phyloP scores from a whole-genome alignment of 2,329 filamentous ascomycete species.

The Aureobasidium pullulans region DNA sequence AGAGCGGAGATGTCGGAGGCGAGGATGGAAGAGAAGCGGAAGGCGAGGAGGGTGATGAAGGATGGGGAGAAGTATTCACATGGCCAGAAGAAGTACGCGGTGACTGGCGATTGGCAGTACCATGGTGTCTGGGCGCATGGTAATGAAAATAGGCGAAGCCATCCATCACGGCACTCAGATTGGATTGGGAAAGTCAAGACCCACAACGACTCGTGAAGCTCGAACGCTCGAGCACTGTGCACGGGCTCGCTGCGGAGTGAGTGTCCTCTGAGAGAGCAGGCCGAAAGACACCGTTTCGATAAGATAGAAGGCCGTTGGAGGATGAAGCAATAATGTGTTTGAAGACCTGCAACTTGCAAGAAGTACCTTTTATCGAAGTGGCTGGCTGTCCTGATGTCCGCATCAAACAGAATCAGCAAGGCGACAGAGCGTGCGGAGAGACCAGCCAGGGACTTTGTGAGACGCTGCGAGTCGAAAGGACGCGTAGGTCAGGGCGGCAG shows the following conservation, averaged over 20 bases:
- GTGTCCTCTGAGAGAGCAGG: not conserved
- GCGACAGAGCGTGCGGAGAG: not conserved
- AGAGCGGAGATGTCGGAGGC: not conserved
- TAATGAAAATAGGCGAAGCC: constrained; percentile 8
- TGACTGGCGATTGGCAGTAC: not conserved
- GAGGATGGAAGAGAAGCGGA: not conserved
- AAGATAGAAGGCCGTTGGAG: constrained; percentile 4
- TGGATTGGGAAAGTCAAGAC: not conserved
- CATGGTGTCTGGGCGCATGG: constrained; percentile 7
- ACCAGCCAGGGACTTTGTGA: not conserved
- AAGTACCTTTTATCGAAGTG: not conserved
- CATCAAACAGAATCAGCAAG: not conserved
- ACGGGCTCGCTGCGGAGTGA: not conserved
- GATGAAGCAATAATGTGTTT: constrained; percentile 2
- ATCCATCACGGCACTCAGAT: constrained; percentile 1
- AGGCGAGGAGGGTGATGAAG: not conserved
- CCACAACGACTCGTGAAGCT: constrained; percentile 7
- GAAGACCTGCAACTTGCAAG: not conserved
- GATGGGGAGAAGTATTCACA: not conserved
- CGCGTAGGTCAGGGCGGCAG: not conserved
- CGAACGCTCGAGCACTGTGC: constrained; percentile 3
- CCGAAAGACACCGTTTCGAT: constrained; percentile 1
- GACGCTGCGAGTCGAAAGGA: not conserved
- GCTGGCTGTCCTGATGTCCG: not conserved
- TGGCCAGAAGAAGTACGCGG: not conserved